Base-by-base conservation (phyloP, 2,329 filamentous ascomycete species). In the Colletotrichum filicis region DNA sequence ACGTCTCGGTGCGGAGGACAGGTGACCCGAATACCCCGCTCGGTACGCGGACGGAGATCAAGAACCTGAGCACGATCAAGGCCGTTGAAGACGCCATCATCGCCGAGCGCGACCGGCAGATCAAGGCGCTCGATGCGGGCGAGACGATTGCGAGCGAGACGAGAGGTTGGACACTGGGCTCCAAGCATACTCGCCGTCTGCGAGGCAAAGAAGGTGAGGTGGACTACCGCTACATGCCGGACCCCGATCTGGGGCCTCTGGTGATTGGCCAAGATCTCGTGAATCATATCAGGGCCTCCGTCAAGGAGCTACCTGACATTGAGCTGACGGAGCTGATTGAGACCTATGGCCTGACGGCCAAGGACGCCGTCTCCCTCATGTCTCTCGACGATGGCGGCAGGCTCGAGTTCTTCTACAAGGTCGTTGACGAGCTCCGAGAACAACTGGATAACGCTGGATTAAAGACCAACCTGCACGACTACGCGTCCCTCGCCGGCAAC, bases 151-250 rank as follows among this genome's bases (percentile, higher is more conserved):
- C 92, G 76, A 94, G 95, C 57, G 97, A 99, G 84, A 99, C 97
- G 8, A 90, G 97, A 70, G 96, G 97, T 6, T 99, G 95, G 95
- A 93, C 94, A 1, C 88, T 98, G 28, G 95, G 95, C 2, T 92
- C 91, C 75, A 95, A 91, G 4, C 92, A 95, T 80, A 98, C 97
- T 4, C 91, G 91, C 71, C 89, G 93, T 53, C 85, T 99, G 56
- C 90, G 97, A 78, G 95, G 95, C 30, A 99, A 99, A 82, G 97
- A 98, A 82, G 97, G 97, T 60, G 96, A 98, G 79, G 95, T 98
- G 6, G 97, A 99, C 82, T 99, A 99, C 82, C 89, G 97, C 55
- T 99, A 99, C 80, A 98, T 99, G 96, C 96, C 97, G 0, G 97
- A 99, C 80, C 94, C 97, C 5, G 97, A 99, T 80, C 87, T 99